Evolutionary conservation across 768 basidiomycete genomes (phyloP), one percentile per base, ranked within the genome.

Genomic region (Dioszegia aurantiaca): DNA sequence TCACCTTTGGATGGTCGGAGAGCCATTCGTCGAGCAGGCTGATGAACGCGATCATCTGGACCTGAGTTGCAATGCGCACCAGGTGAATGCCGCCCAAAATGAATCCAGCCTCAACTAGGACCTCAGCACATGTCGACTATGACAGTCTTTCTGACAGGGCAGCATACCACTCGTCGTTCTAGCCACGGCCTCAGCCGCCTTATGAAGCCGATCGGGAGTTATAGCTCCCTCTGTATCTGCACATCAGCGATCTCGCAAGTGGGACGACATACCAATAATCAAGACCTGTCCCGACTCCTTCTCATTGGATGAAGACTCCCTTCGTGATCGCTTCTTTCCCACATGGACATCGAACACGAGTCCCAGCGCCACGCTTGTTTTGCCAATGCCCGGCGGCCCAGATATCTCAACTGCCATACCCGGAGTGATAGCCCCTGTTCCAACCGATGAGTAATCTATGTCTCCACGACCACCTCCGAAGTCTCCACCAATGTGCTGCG

Each of bases 191-290:
- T 60, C 53, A 3, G 70, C 71, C 4, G 63, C 64, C 14, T 59
- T 26, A 1, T 43, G 23, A 6, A 77, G 30, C 26, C 66, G 61
- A 19, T 68, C 64, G 0, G 63, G 40, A 4, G 71, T 60, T 14
- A 77, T 43, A 2, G 57, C 62, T 2, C 73, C 75, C 62, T 77
- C 75, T 0, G 75, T 69, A 44, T 77, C 75, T 75, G 52, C n/a
- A 1, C 14, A 46, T 56, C 36, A 43, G 57, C 36, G 4, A 9
- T 39, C 14, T 6, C 4, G 19, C 19, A 30, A 19, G 33, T 19
- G 28, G 9, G 27, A 5, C 16, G 3, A 59, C 73, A 55, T 30
- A 77, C 75, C 74, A 21, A 75, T 51, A 0, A 74, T 41, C 42
- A 77, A 55, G 8, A 77, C 73, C 56, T 77, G 69, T 3, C 56